Conservation (phyloP, 163 green algal species). For the Smithsoniella earleae region DNA sequence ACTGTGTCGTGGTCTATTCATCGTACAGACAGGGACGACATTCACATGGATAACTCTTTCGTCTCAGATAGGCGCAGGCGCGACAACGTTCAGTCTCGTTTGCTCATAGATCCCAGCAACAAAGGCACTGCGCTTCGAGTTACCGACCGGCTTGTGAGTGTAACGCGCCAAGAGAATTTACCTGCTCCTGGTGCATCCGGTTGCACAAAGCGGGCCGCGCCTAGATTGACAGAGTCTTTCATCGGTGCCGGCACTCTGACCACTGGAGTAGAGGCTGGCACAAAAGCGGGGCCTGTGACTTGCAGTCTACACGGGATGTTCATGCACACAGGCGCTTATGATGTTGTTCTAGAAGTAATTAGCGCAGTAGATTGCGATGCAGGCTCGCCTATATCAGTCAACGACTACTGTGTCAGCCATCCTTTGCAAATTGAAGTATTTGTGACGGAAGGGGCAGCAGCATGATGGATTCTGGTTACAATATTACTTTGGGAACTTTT, state of each 20-base stretch:
- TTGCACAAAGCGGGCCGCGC: neutral
- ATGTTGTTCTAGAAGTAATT: neutral
- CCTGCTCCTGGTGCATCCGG: too few relatives aligned
- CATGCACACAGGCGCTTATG: neutral
- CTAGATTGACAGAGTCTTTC: constrained; percentile 28
- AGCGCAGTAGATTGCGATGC: neutral
- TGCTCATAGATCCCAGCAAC: neutral
- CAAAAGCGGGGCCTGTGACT: neutral
- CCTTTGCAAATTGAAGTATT: constrained; percentile 6
- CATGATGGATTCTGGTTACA: too few relatives aligned
- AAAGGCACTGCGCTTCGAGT: neutral
- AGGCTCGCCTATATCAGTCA: neutral
- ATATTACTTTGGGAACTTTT: too few relatives aligned
- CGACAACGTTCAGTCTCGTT: neutral
- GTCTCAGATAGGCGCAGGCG: neutral
- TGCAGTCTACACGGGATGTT: constrained; percentile 16
- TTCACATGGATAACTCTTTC: neutral
- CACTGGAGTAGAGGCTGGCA: neutral
- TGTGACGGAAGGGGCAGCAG: too few relatives aligned
- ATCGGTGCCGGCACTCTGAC: constrained; percentile 11
- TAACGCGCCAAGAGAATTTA: too few relatives aligned
- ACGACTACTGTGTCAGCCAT: constrained; percentile 24
- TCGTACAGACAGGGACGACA: neutral
- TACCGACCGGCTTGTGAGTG: neutral
- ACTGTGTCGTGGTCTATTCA: neutral